Evolutionary conservation across 331 rosid genomes (phyloP).

Genomic region (Pyracantha coccinea): DNA sequence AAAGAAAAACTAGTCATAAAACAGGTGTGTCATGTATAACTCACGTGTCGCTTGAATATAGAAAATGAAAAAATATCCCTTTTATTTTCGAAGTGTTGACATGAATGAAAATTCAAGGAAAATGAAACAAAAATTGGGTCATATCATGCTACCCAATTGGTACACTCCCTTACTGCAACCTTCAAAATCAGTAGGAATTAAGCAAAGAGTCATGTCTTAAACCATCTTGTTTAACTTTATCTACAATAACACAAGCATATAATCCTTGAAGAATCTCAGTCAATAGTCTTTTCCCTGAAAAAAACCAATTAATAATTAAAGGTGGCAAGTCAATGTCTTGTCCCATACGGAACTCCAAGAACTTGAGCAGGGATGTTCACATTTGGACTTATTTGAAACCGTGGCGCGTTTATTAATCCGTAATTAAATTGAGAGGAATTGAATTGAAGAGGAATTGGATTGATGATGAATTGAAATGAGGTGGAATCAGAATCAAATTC

Average conservation of each 20-base stretch:
- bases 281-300: conserved; percentile 9
- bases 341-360: background rate
- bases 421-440: too few relatives aligned
- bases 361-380: background rate
- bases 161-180: background rate
- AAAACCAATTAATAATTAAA: background rate
- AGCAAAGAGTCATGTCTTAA: conserved; percentile 4
- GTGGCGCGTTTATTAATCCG: too few relatives aligned
- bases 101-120: background rate
- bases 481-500: too few relatives aligned
- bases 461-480: too few relatives aligned
- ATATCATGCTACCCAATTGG: background rate
- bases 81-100: background rate
- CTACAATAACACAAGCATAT: background rate
- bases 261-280: background rate
- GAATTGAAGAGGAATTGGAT: too few relatives aligned
- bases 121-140: background rate
- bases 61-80: too few relatives aligned
- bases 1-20: background rate
- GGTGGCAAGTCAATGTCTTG: conserved; percentile 3
- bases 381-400: too few relatives aligned
- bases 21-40: background rate
- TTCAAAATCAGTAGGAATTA: background rate
- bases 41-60: too few relatives aligned
- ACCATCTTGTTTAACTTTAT: background rate